Evolutionary conservation across 2,329 filamentous ascomycete genomes (phyloP).

Genomic region (Mycosphaerella sp.): DNA sequence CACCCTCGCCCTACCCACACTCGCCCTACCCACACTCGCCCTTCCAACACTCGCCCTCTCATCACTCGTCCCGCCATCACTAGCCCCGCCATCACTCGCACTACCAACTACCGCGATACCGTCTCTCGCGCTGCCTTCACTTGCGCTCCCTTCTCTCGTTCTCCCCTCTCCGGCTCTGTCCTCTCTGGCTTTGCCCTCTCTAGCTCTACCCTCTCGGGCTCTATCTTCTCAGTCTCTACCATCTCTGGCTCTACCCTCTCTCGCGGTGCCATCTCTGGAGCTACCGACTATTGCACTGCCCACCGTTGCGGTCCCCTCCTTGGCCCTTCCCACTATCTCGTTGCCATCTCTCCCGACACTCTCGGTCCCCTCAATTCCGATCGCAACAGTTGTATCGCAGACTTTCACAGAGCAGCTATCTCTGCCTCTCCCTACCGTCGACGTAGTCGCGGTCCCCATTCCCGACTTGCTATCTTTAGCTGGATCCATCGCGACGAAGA

Average conservation of each 20-base stretch:
- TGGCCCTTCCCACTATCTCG: not conserved
- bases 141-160: not conserved
- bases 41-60: not conserved
- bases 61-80: not conserved
- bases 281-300: not conserved
- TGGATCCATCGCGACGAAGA: too few species aligned
- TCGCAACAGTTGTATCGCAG: too few species aligned
- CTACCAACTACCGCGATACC: not conserved
- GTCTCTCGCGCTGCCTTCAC: not conserved
- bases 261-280: not conserved
- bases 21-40: too few species aligned
- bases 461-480: too few species aligned
- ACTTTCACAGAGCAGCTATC: too few species aligned
- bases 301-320: too few species aligned
- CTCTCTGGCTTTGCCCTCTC: too few species aligned
- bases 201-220: too few species aligned
- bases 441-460: too few species aligned
- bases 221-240: not conserved
- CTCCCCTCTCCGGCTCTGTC: not conserved
- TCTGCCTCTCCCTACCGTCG: too few species aligned
- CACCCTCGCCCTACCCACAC: too few species aligned
- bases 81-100: not conserved
- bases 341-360: not conserved
- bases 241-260: not conserved
- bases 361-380: too few species aligned